phyloP scores from a whole-genome alignment of 1,284 basidiomycete genomes.

The Trametes sp. region DNA sequence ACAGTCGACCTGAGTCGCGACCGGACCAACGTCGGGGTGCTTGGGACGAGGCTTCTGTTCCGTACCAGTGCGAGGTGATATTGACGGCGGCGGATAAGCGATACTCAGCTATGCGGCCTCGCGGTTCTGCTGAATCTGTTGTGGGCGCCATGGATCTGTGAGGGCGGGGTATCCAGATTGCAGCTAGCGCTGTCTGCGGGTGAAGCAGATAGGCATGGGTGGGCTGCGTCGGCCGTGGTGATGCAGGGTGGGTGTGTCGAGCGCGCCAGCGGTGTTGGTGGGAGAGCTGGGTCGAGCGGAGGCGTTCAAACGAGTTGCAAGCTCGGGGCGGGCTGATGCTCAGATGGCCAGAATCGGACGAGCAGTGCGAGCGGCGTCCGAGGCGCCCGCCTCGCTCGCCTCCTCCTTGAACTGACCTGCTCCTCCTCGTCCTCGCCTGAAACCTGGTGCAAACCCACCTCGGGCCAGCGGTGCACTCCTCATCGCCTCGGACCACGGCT shows the following conservation, averaged over 20 bases:
- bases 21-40: slow-evolving; percentile 1
- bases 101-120: slow-evolving; percentile 1
- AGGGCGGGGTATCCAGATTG: slow-evolving; percentile 7
- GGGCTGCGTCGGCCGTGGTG: no score
- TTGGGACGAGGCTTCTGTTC: slow-evolving; percentile 2
- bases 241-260: neutral
- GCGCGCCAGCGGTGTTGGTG: slow-evolving; percentile 2
- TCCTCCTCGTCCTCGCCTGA: neutral
- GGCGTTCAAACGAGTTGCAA: slow-evolving; percentile 8
- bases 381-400: neutral
- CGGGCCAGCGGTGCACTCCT: neutral
- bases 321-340: slow-evolving; percentile 8
- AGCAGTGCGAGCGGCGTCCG: neutral
- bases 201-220: slow-evolving; percentile 10
- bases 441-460: neutral
- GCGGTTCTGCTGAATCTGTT: neutral
- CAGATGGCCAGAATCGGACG: no score
- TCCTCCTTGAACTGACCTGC: no score
- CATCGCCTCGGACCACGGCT: neutral
- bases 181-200: neutral
- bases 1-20: neutral
- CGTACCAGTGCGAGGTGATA: slow-evolving; percentile 3
- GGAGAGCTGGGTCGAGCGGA: neutral
- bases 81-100: slow-evolving; percentile 9
- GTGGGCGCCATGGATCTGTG: slow-evolving; percentile 11